These are phyloP conservation scores for Solanum verrucosum DNA, from an alignment of 257 asterid genomes.

Conservation along the genomic window DNA sequence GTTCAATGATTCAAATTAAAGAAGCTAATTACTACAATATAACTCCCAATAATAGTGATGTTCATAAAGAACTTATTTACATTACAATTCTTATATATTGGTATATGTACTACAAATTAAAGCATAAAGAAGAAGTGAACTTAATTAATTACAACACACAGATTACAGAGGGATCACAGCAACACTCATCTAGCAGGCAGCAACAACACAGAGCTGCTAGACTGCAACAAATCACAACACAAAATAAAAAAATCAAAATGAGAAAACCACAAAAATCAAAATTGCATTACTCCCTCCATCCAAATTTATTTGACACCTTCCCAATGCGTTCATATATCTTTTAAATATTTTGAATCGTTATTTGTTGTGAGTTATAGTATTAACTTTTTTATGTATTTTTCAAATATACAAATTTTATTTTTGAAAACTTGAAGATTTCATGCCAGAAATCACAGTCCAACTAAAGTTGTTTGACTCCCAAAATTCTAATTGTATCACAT, in stretches of 20 bases:
- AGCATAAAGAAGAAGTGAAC: not conserved
- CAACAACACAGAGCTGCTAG: conserved; percentile 3
- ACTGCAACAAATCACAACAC: not conserved
- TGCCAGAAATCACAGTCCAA: not conserved
- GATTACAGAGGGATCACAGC: not conserved
- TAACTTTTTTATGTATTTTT: too few relatives aligned
- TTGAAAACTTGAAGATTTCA: too few relatives aligned
- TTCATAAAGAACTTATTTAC: not conserved
- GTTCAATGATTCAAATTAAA: not conserved
- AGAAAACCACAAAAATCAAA: not conserved
- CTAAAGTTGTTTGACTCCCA: not conserved
- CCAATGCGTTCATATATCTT: too few relatives aligned
- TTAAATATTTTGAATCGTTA: too few relatives aligned
- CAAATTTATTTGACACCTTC: too few relatives aligned
- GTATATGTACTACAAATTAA: not conserved
- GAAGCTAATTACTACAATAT: not conserved
- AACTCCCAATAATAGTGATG: not conserved
- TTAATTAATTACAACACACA: not conserved
- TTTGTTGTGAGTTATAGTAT: too few relatives aligned
- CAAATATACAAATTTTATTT: too few relatives aligned
- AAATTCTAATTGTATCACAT: too few relatives aligned
- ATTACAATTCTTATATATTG: not conserved
- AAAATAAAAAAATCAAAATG: not conserved
- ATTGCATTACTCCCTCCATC: not conserved
- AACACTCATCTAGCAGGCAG: conserved; percentile 1